Percentiles rank a stretch among this genome's conserved stretches.
Conservation (phyloP, 2,329 filamentous ascomycete genomes). For the Colletotrichum sp. region DNA sequence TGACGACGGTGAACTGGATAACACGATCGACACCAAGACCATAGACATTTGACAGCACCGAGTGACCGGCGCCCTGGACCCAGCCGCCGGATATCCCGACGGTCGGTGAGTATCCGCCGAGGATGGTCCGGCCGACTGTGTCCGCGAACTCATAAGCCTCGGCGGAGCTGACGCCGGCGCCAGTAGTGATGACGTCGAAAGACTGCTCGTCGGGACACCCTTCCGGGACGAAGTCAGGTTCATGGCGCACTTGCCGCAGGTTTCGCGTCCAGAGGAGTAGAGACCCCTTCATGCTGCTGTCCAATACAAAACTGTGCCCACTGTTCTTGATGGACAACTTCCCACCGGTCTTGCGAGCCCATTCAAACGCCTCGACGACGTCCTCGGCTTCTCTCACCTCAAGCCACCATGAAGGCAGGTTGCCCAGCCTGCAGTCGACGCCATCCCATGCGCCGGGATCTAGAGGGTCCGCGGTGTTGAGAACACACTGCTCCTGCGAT, state of each 20-base stretch:
- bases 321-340: neutral
- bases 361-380: neutral
- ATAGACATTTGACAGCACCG: neutral
- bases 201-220: neutral
- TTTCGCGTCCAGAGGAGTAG: neutral
- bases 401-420: neutral
- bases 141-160: neutral
- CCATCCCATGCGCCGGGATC: neutral
- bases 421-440: neutral
- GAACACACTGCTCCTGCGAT: neutral
- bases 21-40: neutral
- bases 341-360: neutral
- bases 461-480: neutral
- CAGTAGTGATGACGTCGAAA: neutral
- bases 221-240: neutral
- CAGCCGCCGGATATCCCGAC: neutral
- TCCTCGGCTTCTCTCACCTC: neutral
- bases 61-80: neutral
- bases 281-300: neutral
- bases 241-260: neutral
- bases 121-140: neutral
- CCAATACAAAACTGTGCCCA: fast-evolving
- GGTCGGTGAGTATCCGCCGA: neutral
- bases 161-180: neutral
- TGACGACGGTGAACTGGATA: neutral